phyloP scores from a whole-genome alignment of 495 filamentous ascomycete genomes.

The Letharia columbiana region DNA sequence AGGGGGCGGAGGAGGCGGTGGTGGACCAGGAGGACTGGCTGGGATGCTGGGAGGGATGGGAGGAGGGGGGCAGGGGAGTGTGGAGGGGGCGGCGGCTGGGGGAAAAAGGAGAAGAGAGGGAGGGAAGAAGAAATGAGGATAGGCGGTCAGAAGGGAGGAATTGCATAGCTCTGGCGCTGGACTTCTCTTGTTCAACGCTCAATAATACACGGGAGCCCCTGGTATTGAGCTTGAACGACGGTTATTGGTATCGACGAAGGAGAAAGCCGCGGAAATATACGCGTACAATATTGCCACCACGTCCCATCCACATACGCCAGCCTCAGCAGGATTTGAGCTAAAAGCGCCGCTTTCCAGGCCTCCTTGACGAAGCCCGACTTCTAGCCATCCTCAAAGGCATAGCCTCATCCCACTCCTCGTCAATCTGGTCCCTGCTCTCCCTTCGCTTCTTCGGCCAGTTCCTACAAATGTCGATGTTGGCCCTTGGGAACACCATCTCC shows the following conservation, averaged over 20 bases:
- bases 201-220: neutral
- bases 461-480: conserved; percentile 75
- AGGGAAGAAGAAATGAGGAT: conserved; percentile 17
- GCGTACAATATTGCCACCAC: neutral
- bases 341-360: conserved; percentile 8
- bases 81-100: conserved; percentile 16
- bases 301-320: neutral
- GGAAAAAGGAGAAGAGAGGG: conserved; percentile 24
- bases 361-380: conserved; percentile 13
- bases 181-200: neutral
- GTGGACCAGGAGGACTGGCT: conserved; percentile 63
- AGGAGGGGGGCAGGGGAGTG: conserved; percentile 14
- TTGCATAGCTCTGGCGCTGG: conserved; percentile 17
- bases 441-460: conserved; percentile 75
- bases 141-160: neutral
- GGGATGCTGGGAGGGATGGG: conserved; percentile 62
- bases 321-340: neutral
- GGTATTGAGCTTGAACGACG: neutral
- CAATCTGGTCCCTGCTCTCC: conserved; percentile 1
- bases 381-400: conserved; percentile 8
- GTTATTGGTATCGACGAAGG: conserved; percentile 10
- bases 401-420: conserved; percentile 15
- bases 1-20: conserved; percentile 28
- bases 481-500: conserved; percentile 77
- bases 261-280: neutral